A percentile compares a stretch with the other conserved stretches of the same genome.
These are phyloP conservation scores for Glarea lozoyensis DNA, from an alignment of 495 filamentous ascomycete genomes.

Conservation along the genomic window DNA sequence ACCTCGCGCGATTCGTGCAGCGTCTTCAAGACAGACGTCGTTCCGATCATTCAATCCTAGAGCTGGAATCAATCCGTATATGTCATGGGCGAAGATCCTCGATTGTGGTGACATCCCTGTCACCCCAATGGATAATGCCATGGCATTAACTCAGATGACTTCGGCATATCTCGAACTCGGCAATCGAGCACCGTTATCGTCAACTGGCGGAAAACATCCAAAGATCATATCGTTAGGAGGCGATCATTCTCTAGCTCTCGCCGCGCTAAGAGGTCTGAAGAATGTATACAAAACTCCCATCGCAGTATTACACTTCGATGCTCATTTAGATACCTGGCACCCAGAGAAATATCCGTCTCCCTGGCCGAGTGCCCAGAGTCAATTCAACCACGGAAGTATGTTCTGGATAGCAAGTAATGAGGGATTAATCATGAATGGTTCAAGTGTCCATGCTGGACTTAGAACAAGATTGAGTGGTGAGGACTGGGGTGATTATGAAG, in stretches of 20 bases:
- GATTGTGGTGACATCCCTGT: slow-evolving; percentile 72
- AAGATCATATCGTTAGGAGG: slow-evolving; percentile 74
- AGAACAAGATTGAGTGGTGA: slow-evolving; percentile 61
- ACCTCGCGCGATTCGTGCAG: slow-evolving; percentile 72
- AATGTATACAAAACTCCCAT: slow-evolving; percentile 62
- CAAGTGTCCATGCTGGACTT: slow-evolving; percentile 69
- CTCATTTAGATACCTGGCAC: slow-evolving; percentile 76
- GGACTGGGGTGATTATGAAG: slow-evolving; percentile 57
- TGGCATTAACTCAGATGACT: slow-evolving; percentile 57
- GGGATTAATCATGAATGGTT: slow-evolving; percentile 57
- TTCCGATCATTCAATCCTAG: slow-evolving; percentile 72
- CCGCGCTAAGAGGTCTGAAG: slow-evolving; percentile 63
- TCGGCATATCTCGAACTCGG: slow-evolving; percentile 29
- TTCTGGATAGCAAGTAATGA: slow-evolving; percentile 76
- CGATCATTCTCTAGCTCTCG: slow-evolving; percentile 71
- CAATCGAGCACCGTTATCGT: slow-evolving; percentile 22
- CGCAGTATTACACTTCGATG: slow-evolving; percentile 76
- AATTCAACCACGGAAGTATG: slow-evolving; percentile 80
- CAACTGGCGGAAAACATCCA: slow-evolving; percentile 29
- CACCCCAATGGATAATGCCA: slow-evolving; percentile 57
- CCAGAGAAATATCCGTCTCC: slow-evolving; percentile 63
- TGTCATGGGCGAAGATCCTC: slow-evolving; percentile 46
- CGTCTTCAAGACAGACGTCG: slow-evolving; percentile 61
- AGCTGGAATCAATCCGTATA: slow-evolving; percentile 61
- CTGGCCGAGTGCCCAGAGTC: slow-evolving; percentile 59